Evolutionary conservation across 164 flowering plant species (phyloP), one percentile per base, ranked within the genome.

Genomic region (Piper betle): DNA sequence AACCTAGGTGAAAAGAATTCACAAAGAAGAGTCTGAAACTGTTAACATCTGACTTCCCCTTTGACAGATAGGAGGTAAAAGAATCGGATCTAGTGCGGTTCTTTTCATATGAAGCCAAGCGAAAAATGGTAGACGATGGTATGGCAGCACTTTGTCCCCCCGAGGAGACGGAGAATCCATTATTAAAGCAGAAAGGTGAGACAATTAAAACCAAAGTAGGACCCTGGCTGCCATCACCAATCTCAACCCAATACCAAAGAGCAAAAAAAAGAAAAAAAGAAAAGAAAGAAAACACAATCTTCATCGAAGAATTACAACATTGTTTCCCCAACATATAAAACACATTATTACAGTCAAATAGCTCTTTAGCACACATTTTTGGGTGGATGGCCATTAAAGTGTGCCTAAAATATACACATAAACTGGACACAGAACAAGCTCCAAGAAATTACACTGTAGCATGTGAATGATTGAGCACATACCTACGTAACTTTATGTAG

Each of bases 31-130:
- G 15, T 1, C 0, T 46, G 50, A 46, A 46, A 46, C 50, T 9
- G 50, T 12, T 2, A 46, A 46, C 0, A 10, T 12, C 86, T 84
- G 91, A 82, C 86, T 71, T 78, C 81, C 92, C 84, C 81, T 74
- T 72, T 56, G 72, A 65, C 68, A 57, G 66, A 62, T 67, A 61
- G 59, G 64, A 74, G 72, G 58, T 62, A 66, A 72, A 74, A 75
- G 71, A 65, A 64, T 75, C 62, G 65, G 62, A 25, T 39, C 64
- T 63, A 67, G 65, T 75, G 62, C 67, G 63, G 71, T 71, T 70
- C 74, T 79, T 81, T 82, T 70, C 66, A 58, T 65, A 73, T 72
- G 33, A 70, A 75, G 75, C 37, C 82, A 82, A 80, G 43, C 39
- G 6, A 64, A 69, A 66, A 63, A 69, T 75, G 79, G 81, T 78